Conservation (phyloP, 1,284 basidiomycete species). For the Agroathelia rolfsii region DNA sequence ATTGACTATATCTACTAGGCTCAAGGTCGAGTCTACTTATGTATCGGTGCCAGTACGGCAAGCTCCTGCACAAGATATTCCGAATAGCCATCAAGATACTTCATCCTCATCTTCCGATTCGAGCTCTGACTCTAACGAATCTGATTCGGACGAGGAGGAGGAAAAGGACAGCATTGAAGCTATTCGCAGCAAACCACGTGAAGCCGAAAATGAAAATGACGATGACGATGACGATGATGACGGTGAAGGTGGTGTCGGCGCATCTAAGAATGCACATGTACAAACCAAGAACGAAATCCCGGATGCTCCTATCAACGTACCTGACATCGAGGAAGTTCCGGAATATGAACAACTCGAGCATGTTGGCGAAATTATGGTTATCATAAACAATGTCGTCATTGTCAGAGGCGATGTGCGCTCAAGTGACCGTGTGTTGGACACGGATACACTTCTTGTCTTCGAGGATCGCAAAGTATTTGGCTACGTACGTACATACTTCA, state of each 20-base stretch:
- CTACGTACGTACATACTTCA: slow-evolving; percentile 42
- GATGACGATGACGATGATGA: slow-evolving; percentile 34
- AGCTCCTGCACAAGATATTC: no score
- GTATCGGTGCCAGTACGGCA: no score
- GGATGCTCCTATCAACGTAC: slow-evolving; percentile 41
- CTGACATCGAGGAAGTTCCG: slow-evolving; percentile 46
- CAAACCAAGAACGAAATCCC: slow-evolving; percentile 57
- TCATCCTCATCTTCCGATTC: slow-evolving; percentile 35
- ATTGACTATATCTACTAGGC: no score
- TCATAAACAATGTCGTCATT: slow-evolving; percentile 62
- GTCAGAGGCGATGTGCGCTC: slow-evolving; percentile 56
- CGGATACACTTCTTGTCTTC: slow-evolving; percentile 80
- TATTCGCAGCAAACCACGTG: no score
- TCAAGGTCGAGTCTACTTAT: no score
- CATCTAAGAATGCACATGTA: slow-evolving; percentile 32
- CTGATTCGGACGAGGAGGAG: no score
- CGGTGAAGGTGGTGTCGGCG: slow-evolving; percentile 35
- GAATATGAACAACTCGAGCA: slow-evolving; percentile 53
- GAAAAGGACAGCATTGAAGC: no score
- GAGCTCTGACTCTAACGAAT: slow-evolving; percentile 29
- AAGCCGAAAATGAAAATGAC: no score
- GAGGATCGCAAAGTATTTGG: slow-evolving; percentile 77
- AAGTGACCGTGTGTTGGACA: slow-evolving; percentile 61
- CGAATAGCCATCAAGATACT: no score
- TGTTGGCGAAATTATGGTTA: slow-evolving; percentile 66